Evolutionary conservation across 1,139 yeast genomes (phyloP), one percentile per base, ranked within the genome.

Genomic region (Arxiozyma slooffiae): DNA sequence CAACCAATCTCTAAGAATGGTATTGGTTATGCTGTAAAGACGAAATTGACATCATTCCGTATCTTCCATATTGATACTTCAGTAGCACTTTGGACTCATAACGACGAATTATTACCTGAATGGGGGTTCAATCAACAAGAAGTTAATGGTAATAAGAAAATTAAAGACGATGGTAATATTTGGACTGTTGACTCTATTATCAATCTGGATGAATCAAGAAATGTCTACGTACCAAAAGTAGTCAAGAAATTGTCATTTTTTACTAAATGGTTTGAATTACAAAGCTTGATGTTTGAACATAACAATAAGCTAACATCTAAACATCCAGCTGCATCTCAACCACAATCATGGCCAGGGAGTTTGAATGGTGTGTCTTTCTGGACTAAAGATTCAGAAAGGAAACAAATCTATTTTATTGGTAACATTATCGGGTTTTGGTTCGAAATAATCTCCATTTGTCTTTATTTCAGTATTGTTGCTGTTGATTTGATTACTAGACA

Each of bases 251-350:
- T 86, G 50, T 82, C 95, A 51, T 92, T 92, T 71, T 75, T 87
- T 57, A 77, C 74, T 56, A 94, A 94, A 69, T 92, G 96, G 88
- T 72, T 81, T 72, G 97, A 94, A 69, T 75, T 90, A 57, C 98
- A 92, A 71, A 68, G 76, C 43, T 75, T 80, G 56, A 92, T 92
- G 99, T 89, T 92, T 74, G 81, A 82, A 56, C 96, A 90, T 63
- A 92, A 92, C 71, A 92, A 90, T 69, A 81, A 84, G 59, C 74
- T 92, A 59, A 78, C 92, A 5, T 76, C 92, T 18, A 88, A 86
- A 40, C 99, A 92, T 68, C 99, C 99, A 47, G 94, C 87, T 72
- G 96, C 97, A 8, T 87, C 97, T 5, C 84, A 82, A 56, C 99
- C 99, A 4, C 79, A 82, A 56, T 73, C 85, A 7, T 92, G 99